Evolutionary conservation across 2,329 filamentous ascomycete species (phyloP).

Genomic region (Lachnellula hyalina): DNA sequence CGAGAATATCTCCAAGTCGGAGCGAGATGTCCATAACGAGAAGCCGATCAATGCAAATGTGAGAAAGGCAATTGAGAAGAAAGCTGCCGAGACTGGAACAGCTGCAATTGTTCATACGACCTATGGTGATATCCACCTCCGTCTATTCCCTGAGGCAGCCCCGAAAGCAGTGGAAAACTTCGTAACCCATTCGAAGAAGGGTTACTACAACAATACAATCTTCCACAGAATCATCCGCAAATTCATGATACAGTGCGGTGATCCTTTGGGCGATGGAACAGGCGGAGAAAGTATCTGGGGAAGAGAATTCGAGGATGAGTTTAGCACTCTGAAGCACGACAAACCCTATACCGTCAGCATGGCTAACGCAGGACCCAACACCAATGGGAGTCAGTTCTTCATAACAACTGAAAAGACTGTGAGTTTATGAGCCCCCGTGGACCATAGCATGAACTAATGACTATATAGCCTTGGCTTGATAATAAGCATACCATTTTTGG

Average conservation of each 20-base stretch:
- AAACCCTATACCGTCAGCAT: constrained; percentile 95
- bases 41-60: constrained; percentile 65
- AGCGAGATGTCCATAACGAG: constrained; percentile 91
- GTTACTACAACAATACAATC: constrained; percentile 96
- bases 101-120: constrained; percentile 86
- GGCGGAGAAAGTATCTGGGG: constrained; percentile 92
- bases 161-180: constrained; percentile 98
- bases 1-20: constrained; percentile 72
- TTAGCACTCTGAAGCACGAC: constrained; percentile 85
- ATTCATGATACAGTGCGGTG: constrained; percentile 93
- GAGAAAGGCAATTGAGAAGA: constrained; percentile 50
- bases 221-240: constrained; percentile 97
- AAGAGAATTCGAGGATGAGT: constrained; percentile 89
- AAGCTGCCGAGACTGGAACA: constrained; percentile 66
- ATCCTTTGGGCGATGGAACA: constrained; percentile 82
- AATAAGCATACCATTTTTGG: constrained; percentile 97
- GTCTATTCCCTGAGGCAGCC: constrained; percentile 86
- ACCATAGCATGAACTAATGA: constrained; percentile 9
- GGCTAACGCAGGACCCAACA: constrained; percentile 94
- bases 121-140: constrained; percentile 88
- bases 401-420: constrained; percentile 96
- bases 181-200: constrained; percentile 79
- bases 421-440: constrained; percentile 34
- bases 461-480: constrained; percentile 74
- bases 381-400: constrained; percentile 96